Base-by-base conservation (phyloP, 2,329 filamentous ascomycete species). In the Annulohypoxylon truncatum region DNA sequence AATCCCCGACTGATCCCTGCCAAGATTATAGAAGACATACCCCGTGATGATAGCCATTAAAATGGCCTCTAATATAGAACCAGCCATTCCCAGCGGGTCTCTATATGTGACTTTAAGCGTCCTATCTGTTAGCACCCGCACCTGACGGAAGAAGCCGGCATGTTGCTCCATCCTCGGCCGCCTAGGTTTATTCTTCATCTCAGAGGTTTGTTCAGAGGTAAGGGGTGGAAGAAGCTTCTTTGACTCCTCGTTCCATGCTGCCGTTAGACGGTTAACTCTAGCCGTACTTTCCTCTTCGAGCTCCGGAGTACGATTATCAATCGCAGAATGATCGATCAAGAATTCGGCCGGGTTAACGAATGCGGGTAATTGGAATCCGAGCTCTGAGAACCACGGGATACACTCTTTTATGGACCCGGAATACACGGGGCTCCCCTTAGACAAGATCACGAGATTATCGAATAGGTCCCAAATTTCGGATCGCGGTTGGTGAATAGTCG, bases 261-360 rank as follows among this genome's bases (percentile, higher is more conserved):
- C 74, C 73, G 87, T 90, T 20, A 94, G 80, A 7, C 77, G 75
- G n/a, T 87, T 80, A 0, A 94, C 89, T 7, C 91, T 83, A 0
- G 81, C 79, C 12, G 82, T 82, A 0, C 87, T 91, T 33, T 83
- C 82, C 12, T 79, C 78, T 73, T 94, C 92, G 3, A 90, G 79
- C 70, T 92, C 89, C 0, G 86, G 83, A 0, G 87, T 89, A 4
- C 92, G 85, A 71, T 89, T 92, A 73, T 94, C 92, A 9, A 93
- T 82, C 4, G 92, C 91, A 1, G 91, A 89, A 29, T 92, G 82
- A 69, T 94, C 92, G 59, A 94, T 90, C 52, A 93, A 77, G 73
- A 90, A 91, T 70, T 94, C 92, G 1, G 92, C 92, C 0, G 92
- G 92, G 71, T 94, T 94, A 47, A 92, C 90, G 71, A 93, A 93